These are phyloP conservation scores for Leccinum broughii DNA, from an alignment of 768 basidiomycete genomes.

Conservation along the genomic window DNA sequence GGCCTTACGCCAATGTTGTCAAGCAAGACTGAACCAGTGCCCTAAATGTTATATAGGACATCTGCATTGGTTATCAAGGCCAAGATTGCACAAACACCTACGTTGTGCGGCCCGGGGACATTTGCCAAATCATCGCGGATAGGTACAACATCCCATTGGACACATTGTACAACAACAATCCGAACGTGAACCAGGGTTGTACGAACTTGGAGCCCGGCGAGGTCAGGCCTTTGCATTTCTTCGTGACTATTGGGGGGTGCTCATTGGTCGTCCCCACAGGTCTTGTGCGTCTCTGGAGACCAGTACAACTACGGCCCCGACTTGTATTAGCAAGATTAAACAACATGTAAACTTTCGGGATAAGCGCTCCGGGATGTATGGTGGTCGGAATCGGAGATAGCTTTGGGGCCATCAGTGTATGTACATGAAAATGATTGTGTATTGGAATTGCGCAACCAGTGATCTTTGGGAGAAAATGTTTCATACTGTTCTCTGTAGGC, in stretches of 20 bases:
- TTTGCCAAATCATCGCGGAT: background rate
- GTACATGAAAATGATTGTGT: background rate
- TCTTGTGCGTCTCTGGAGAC: background rate
- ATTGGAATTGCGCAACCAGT: background rate
- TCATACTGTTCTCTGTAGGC: background rate
- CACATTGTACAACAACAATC: background rate
- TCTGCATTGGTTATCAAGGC: slow-evolving; percentile 57
- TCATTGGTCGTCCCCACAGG: background rate
- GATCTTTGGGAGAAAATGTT: background rate
- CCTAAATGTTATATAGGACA: slow-evolving; percentile 23
- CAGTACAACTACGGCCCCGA: accelerated
- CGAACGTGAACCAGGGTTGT: background rate
- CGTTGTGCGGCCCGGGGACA: background rate
- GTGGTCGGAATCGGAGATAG: no score
- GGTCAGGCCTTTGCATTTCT: background rate
- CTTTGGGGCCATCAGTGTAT: background rate
- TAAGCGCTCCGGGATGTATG: background rate
- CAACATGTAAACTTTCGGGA: background rate
- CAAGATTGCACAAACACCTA: slow-evolving; percentile 48
- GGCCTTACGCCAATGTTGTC: background rate
- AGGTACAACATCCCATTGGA: background rate
- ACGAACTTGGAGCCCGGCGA: background rate
- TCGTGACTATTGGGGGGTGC: background rate
- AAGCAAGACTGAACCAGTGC: background rate
- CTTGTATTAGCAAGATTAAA: background rate